Evolutionary conservation across 2,329 filamentous ascomycete genomes (phyloP), one percentile per base, ranked within the genome.

Genomic region (Trichoderma cornu-damae): DNA sequence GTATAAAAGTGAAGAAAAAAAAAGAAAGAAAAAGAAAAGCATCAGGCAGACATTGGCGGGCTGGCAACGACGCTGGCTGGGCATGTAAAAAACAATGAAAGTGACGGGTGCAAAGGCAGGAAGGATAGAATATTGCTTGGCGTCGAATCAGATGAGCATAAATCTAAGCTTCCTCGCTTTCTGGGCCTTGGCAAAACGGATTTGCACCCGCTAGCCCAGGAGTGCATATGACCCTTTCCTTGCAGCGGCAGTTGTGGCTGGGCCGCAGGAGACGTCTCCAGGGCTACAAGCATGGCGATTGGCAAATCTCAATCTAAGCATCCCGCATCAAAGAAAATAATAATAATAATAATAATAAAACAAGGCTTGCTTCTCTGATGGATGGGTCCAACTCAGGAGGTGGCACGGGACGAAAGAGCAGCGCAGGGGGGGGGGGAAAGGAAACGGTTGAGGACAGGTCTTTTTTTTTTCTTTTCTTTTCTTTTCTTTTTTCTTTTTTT

Each of bases 41-140:
- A 24, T 28, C 18, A 49, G 37, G 8, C 49, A 52, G 49, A 52
- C 26, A 30, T 26, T 37, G 49, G 20, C 26, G 37, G 37, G 49
- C 49, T 52, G 49, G 49, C 18, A 52, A 42, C 20, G 49, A 43
- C 49, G 49, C 49, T 28, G 28, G n/a, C 37, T n/a, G n/a, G n/a
- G n/a, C n/a, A n/a, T n/a, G n/a, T n/a, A n/a, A n/a, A n/a, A n/a
- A n/a, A n/a, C n/a, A n/a, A n/a, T n/a, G n/a, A n/a, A n/a, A n/a
- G n/a, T n/a, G n/a, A n/a, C n/a, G n/a, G n/a, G n/a, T n/a, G n/a
- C n/a, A n/a, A n/a, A n/a, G n/a, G n/a, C n/a, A n/a, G 9, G 38
- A 24, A 16, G 37, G 37, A 52, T n/a, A n/a, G n/a, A n/a, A n/a
- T n/a, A n/a, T 42, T 52, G 49, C 37, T 24, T 42, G 37, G 37